A percentile compares a stretch with the other conserved stretches of the same genome.
Conservation (phyloP, 768 basidiomycete species). For the Russula sp. region DNA sequence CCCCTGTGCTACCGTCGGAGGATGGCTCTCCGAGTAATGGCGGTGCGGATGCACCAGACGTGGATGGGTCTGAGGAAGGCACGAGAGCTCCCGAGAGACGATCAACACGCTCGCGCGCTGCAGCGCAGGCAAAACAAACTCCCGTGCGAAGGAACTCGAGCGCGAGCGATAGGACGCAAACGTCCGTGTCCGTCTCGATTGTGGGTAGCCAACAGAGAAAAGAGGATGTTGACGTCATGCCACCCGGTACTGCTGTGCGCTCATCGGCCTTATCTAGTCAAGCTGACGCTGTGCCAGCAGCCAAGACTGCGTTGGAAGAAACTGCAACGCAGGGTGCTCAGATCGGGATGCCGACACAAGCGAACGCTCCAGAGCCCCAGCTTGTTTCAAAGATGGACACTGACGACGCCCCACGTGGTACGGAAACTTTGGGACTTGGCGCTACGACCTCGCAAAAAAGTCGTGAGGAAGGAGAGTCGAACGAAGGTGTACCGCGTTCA, state of each 20-base stretch:
- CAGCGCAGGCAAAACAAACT: slow-evolving; percentile 17
- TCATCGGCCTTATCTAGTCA: slow-evolving; percentile 10
- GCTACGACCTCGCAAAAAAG: neutral
- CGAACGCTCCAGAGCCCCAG: slow-evolving; percentile 5
- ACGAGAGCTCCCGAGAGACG: slow-evolving; percentile 21
- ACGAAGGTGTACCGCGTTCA: slow-evolving; percentile 13
- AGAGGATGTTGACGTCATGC: slow-evolving; percentile 10
- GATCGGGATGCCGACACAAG: neutral
- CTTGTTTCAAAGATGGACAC: neutral
- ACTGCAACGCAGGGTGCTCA: neutral
- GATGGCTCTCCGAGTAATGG: slow-evolving; percentile 21
- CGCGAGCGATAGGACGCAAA: slow-evolving; percentile 24
- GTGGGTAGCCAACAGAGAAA: slow-evolving; percentile 22
- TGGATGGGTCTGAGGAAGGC: slow-evolving; percentile 20
- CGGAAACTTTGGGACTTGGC: neutral
- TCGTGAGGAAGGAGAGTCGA: slow-evolving; percentile 12
- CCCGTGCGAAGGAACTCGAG: slow-evolving; percentile 22
- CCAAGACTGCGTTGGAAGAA: slow-evolving; percentile 4
- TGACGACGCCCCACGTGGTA: slow-evolving; percentile 1
- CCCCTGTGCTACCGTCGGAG: slow-evolving; percentile 10
- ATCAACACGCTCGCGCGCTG: slow-evolving; percentile 24
- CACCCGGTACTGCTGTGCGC: neutral
- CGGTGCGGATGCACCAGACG: slow-evolving; percentile 14
- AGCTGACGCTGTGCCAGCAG: slow-evolving; percentile 4
- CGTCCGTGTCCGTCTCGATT: slow-evolving; percentile 23